Evolutionary conservation across 2,329 filamentous ascomycete genomes (phyloP), one percentile per base, ranked within the genome.

Genomic region (Cadophora luteo-olivacea): DNA sequence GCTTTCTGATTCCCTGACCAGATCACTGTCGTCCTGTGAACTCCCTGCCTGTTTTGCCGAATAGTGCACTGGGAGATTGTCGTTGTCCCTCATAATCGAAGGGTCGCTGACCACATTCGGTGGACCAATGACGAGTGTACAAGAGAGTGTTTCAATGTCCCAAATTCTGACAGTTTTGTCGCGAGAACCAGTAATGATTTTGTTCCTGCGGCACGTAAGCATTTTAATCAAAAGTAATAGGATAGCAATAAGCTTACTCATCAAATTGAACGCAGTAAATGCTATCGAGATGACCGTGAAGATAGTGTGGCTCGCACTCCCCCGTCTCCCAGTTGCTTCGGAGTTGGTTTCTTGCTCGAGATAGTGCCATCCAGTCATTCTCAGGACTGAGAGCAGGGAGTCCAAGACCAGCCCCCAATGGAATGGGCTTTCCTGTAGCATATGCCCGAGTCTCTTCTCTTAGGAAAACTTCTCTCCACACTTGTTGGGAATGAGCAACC

Each of bases 261-360:
- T 99, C 96, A 78, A 98, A 99, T 78, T 99, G 96, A 67, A 97
- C 88, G 80, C 96, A 99, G 82, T 99, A 99, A 67, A 99, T 97
- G 73, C 94, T 97, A 79, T 99, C 96, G 32, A 90, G 90, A 79
- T 99, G 96, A 1, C 96, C 96, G 75, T 96, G 93, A 25, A 99
- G 86, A 79, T 97, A 98, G 66, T 97, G 89, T 0, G 93, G 91
- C 57, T 89, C 90, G 9, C 94, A 92, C 72, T 90, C 89, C 66
- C 92, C 91, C 62, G 89, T 83, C 75, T 88, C 90, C 96, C 96
- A 99, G 71, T 92, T 89, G 72, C 85, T 83, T 74, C 93, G 91
- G 70, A 99, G 85, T 70, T 91, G 86, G 69, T 90, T 87, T 73
- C 92, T 91, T 55, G 92, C 91, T 74, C 89, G 85, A 79, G 94